Conservation (phyloP, 2,329 filamentous ascomycete species). For the Aspergillus floridensis region DNA sequence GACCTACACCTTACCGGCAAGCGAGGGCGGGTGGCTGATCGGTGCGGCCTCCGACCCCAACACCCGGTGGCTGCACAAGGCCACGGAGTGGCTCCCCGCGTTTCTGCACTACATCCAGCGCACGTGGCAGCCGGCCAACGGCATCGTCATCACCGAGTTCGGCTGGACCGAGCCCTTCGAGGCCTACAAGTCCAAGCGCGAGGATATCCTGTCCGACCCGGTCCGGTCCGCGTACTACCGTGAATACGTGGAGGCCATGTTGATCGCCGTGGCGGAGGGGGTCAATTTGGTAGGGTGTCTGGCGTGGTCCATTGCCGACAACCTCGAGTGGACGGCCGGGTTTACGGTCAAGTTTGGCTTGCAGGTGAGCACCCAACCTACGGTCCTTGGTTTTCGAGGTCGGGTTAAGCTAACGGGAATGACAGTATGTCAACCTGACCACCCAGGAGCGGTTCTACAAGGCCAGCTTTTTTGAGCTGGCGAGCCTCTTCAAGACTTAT, state of each 20-base stretch:
- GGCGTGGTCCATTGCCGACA: slow-evolving; percentile 1
- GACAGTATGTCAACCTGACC: not conserved
- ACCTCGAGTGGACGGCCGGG: not conserved
- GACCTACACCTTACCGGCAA: not conserved
- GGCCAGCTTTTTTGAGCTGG: not conserved
- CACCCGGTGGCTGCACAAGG: not conserved
- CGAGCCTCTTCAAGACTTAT: not conserved
- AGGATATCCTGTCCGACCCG: not conserved
- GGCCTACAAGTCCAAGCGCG: not conserved
- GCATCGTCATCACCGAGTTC: not conserved
- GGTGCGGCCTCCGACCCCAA: not conserved
- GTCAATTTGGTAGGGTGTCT: not conserved
- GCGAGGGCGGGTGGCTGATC: slow-evolving; percentile 1
- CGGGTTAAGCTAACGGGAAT: not conserved
- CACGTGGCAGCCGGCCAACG: not conserved
- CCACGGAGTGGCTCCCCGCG: not conserved
- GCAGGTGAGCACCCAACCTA: not conserved
- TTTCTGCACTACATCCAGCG: not conserved
- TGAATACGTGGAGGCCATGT: not conserved
- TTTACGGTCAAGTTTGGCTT: not conserved
- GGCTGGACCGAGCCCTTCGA: not conserved
- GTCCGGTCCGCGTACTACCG: not conserved
- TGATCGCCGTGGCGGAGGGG: not conserved
- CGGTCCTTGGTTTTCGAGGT: too few species aligned
- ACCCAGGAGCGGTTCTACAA: not conserved